Percentiles rank a stretch among this genome's conserved stretches.
Conservation (phyloP, 768 basidiomycete species). For the Gloeopeniophorella convolvens region DNA sequence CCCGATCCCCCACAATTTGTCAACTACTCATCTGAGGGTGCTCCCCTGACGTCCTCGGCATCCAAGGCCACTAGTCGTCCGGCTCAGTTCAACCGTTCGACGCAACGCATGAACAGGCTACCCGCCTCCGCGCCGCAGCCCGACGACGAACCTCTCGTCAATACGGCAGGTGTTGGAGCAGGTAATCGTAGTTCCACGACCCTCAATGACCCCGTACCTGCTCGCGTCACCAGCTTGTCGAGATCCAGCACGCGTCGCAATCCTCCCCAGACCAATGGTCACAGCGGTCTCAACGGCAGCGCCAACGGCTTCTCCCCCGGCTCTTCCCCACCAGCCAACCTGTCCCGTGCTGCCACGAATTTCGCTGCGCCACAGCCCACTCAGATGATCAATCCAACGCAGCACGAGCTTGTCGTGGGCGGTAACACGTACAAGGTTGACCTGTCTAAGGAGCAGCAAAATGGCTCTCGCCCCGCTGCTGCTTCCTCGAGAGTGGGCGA, state of each 20-base stretch:
- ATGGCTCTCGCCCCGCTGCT: conserved; percentile 21
- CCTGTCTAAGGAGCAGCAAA: conserved; percentile 58
- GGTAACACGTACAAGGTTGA: conserved; percentile 62
- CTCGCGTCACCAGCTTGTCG: conserved; percentile 30
- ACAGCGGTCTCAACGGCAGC: neutral
- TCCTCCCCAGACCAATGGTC: conserved; percentile 1
- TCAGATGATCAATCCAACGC: conserved; percentile 34
- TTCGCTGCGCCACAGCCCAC: neutral
- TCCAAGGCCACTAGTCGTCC: conserved; percentile 50
- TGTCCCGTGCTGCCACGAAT: conserved; percentile 1
- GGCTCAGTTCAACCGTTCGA: conserved; percentile 44
- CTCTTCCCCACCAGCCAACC: conserved; percentile 3
- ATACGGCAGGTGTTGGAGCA: conserved; percentile 69
- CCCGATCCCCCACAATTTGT: conserved; percentile 85
- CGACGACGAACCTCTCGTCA: conserved; percentile 41
- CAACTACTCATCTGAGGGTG: conserved; percentile 60
- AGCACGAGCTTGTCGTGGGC: conserved; percentile 60
- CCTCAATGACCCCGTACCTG: conserved; percentile 26
- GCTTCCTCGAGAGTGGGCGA: conserved; percentile 23
- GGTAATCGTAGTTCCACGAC: conserved; percentile 42
- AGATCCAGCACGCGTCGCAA: conserved; percentile 23
- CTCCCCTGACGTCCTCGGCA: conserved; percentile 55
- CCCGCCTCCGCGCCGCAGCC: conserved; percentile 29
- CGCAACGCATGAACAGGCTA: conserved; percentile 30
- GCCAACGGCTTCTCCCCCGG: conserved; percentile 12